A percentile compares a stretch with the other conserved stretches of the same genome.
Conservation (phyloP, 768 basidiomycete species). For the Calocybe gangraenosa region DNA sequence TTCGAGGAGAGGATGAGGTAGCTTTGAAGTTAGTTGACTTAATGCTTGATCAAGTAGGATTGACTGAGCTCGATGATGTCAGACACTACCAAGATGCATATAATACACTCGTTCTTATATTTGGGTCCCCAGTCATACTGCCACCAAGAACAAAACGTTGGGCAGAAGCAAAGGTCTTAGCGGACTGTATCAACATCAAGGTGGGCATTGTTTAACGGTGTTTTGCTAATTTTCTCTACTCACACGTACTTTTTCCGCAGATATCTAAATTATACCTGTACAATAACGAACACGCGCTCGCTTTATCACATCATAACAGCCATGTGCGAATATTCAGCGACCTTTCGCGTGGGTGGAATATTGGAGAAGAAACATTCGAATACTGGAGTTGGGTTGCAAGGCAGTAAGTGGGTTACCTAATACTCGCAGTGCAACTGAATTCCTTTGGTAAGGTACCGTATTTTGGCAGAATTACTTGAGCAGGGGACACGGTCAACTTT, state of each 20-base stretch:
- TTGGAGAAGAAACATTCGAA: conserved; percentile 94
- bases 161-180: conserved; percentile 97
- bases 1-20: conserved; percentile 87
- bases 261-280: conserved; percentile 91
- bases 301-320: conserved; percentile 76
- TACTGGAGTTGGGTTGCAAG: conserved; percentile 97
- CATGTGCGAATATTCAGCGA: conserved; percentile 86
- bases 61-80: conserved; percentile 12
- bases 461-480: conserved; percentile 88
- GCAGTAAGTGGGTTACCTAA: conserved; percentile 54
- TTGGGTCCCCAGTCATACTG: conserved; percentile 79
- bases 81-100: conserved; percentile 97
- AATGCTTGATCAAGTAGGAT: conserved; percentile 6
- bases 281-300: conserved; percentile 78
- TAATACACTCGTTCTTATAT: conserved; percentile 79
- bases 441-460: conserved; percentile 58
- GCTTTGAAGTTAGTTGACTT: conserved; percentile 71
- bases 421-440: not conserved
- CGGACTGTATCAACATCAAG: conserved; percentile 90
- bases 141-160: conserved; percentile 94
- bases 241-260: conserved; percentile 31
- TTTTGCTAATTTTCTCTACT: not conserved
- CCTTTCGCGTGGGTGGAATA: conserved; percentile 89
- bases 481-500: conserved; percentile 67
- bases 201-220: conserved; percentile 31